phyloP scores from a whole-genome alignment of 176 grass and related monocot genomes.

The Musa beccarii region DNA sequence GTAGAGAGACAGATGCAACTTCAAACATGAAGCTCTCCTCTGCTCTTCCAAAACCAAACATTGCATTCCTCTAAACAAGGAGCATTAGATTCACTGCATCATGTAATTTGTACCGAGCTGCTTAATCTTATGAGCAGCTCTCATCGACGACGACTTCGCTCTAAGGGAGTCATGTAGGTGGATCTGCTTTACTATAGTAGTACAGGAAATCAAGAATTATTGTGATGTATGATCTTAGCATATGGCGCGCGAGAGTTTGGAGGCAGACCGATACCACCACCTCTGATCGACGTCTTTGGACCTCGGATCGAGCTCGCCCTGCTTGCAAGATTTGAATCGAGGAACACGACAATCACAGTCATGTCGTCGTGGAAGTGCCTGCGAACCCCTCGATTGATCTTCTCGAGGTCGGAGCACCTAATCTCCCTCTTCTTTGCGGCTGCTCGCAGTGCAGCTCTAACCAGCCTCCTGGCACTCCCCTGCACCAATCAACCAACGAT shows the following conservation, averaged over 20 bases:
- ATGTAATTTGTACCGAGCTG: too few species aligned
- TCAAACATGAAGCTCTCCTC: too few species aligned
- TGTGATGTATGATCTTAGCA: neutral
- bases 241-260: constrained; percentile 54
- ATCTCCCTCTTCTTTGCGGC: constrained; percentile 93
- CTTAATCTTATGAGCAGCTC: too few species aligned
- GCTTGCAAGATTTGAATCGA: constrained; percentile 43
- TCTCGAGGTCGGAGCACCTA: constrained; percentile 83
- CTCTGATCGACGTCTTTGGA: constrained; percentile 48
- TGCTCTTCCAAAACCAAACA: too few species aligned
- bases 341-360: constrained; percentile 72
- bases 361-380: constrained; percentile 85
- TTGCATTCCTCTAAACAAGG: too few species aligned
- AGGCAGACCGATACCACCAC: constrained; percentile 49
- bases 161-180: too few species aligned
- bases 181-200: neutral
- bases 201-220: neutral
- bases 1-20: too few species aligned
- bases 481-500: constrained; percentile 11
- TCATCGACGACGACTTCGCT: too few species aligned
- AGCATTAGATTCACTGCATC: too few species aligned
- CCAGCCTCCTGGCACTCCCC: constrained; percentile 61
- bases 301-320: constrained; percentile 42
- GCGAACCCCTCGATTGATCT: constrained; percentile 66
- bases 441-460: constrained; percentile 61